A percentile compares a stretch with the other conserved stretches of the same genome.
These are phyloP conservation scores for Rubia balearica DNA, from an alignment of 305 asterid species.

Conservation along the genomic window DNA sequence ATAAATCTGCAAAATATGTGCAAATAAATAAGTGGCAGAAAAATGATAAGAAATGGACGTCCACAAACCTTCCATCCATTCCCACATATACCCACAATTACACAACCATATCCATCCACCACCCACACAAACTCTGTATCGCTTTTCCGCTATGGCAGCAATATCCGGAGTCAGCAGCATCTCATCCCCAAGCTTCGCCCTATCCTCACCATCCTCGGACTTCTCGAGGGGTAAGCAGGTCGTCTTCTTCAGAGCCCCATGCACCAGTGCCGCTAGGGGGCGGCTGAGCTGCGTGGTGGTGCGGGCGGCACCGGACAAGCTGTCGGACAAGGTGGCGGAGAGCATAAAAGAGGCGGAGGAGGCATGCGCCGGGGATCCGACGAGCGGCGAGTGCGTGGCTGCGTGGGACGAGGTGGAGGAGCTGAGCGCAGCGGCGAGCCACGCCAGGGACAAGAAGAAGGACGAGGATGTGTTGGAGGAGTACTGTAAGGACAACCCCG, in stretches of 20 bases:
- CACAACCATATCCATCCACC: not conserved
- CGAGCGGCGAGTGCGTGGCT: slow-evolving; percentile 88
- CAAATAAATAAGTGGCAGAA: slow-evolving; percentile 23
- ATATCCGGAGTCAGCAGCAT: not conserved
- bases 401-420: slow-evolving; percentile 99
- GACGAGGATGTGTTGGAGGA: slow-evolving; percentile 57
- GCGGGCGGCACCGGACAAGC: slow-evolving; percentile 45
- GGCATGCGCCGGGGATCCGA: slow-evolving; percentile 50
- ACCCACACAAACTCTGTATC: not conserved
- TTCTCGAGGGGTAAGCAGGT: not conserved
- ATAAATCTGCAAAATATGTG: slow-evolving; percentile 37
- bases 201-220: not conserved
- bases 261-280: not conserved
- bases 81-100: slow-evolving; percentile 16
- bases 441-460: slow-evolving; percentile 68
- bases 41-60: slow-evolving; percentile 52
- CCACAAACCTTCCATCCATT: slow-evolving; percentile 19
- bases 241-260: not conserved
- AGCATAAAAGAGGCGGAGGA: slow-evolving; percentile 75
- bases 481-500: slow-evolving; percentile 69
- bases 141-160: not conserved
- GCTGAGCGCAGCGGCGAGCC: slow-evolving; percentile 89
- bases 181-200: not conserved
- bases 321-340: slow-evolving; percentile 70
- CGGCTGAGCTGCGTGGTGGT: not conserved